Evolutionary conservation across 2,329 filamentous ascomycete genomes (phyloP), one percentile per base, ranked within the genome.

Genomic region (Epichloe sibirici): DNA sequence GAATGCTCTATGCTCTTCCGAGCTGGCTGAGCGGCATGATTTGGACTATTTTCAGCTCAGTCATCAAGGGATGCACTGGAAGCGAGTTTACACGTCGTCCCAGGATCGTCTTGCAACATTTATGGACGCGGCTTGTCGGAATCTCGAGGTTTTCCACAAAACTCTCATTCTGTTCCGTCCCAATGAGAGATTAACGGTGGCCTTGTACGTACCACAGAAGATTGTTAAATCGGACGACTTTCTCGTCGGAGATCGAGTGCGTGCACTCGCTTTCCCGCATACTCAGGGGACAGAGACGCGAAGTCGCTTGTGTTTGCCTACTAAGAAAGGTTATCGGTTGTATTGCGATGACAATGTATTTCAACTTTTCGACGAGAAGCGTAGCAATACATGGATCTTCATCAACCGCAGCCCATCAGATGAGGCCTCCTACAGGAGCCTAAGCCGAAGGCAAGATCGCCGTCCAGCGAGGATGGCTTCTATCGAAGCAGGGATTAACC

Each of bases 351-450:
- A 39, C 15, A 39, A 39, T 39, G 12, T 39, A 2, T 39, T 39
- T 17, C 38, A 39, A 39, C 38, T 39, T 2, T 39, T 39, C 38
- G 15, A 39, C 38, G 38, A 17, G 17, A 39, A 6, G 56, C 58
- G 23, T 55, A 51, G 51, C 55, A 58, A 13, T 60, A 59, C 49
- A 48, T 57, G n/a, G 48, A 54, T 2, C 46, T 60, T 34, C 54
- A 57, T 5, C 49, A 58, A 21, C 57, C 57, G 5, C 56, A 39
- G 38, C 15, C 38, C 38, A 39, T 39, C 28, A 28, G 7, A 28
- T 28, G 12, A 39, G 1, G 5, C 38, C 5, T 39, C 38, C 5
- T 13, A 39, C 38, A 39, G 38, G n/a, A 8, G 7, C 38, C 38
- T 39, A 8, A 17, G 38, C 38, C 15, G 38, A 39, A 12, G 38